These are phyloP conservation scores for Candida ortonii DNA, from an alignment of 805 yeast species.

Conservation along the genomic window DNA sequence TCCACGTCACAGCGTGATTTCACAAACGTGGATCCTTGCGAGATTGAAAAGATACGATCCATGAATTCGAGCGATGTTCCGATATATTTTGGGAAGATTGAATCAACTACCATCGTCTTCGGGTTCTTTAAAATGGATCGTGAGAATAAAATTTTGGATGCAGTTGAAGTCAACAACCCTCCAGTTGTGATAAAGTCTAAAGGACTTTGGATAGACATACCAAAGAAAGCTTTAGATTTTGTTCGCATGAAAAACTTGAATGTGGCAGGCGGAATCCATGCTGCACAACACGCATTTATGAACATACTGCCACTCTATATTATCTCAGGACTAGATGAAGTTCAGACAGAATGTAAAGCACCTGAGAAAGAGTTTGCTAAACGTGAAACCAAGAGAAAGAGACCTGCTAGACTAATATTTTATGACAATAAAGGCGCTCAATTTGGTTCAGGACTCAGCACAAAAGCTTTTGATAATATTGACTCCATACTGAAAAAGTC, in stretches of 20 bases:
- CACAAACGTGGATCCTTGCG: conserved; percentile 86
- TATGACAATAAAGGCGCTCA: conserved; percentile 82
- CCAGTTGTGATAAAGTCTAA: conserved; percentile 67
- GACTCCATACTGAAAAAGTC: conserved; percentile 65
- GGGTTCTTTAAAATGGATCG: conserved; percentile 89
- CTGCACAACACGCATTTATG: conserved; percentile 89
- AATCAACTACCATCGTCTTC: conserved; percentile 74
- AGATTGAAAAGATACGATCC: conserved; percentile 62
- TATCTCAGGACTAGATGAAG: conserved; percentile 71
- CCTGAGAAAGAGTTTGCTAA: conserved; percentile 93
- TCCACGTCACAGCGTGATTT: conserved; percentile 86
- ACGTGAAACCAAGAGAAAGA: conserved; percentile 61
- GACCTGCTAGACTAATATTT: conserved; percentile 87
- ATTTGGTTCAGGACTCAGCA: conserved; percentile 74
- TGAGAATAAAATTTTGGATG: conserved; percentile 78
- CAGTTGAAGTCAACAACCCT: conserved; percentile 88
- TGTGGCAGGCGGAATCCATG: conserved; percentile 92
- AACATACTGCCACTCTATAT: conserved; percentile 72
- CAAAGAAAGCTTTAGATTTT: conserved; percentile 56
- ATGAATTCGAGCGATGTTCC: conserved; percentile 52
- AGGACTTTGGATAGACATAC: conserved; percentile 93
- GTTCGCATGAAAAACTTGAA: conserved; percentile 57
- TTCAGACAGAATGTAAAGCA: conserved; percentile 93
- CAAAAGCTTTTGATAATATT: conserved; percentile 75
- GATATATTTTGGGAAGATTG: conserved; percentile 71